Percentiles rank a stretch among this genome's conserved stretches.
Conservation (phyloP, 768 basidiomycete species). For the Termitomyces sp. region DNA sequence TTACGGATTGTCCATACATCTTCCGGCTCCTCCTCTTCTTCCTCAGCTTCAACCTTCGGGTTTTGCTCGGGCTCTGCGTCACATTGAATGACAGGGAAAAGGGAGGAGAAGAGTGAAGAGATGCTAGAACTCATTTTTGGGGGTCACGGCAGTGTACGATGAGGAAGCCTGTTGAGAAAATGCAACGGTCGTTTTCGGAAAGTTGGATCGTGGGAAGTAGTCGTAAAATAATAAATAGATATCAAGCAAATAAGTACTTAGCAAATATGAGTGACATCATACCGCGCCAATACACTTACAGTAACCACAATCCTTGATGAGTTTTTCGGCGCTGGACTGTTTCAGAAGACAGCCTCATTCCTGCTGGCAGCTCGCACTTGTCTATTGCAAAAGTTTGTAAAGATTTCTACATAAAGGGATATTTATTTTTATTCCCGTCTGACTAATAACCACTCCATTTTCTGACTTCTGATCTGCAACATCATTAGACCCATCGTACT, state of each 20-base stretch:
- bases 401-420: no score
- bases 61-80: slow-evolving; percentile 47
- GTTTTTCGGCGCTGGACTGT: no score
- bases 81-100: slow-evolving; percentile 40
- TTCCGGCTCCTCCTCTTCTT: slow-evolving; percentile 66
- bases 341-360: no score
- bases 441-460: background rate
- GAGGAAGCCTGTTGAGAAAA: slow-evolving; percentile 1
- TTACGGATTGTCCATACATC: slow-evolving; percentile 68
- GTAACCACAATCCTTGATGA: no score
- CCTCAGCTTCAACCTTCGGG: slow-evolving; percentile 47
- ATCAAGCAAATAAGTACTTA: background rate
- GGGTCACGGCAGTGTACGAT: background rate
- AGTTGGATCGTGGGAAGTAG: slow-evolving; percentile 9
- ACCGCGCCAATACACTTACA: no score
- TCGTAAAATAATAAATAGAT: background rate
- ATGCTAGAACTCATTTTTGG: slow-evolving; percentile 34
- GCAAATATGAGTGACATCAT: background rate
- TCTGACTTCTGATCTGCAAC: no score
- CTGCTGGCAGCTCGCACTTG: no score
- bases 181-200: slow-evolving; percentile 13
- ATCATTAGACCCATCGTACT: no score
- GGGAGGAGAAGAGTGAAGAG: slow-evolving; percentile 42
- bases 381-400: background rate
- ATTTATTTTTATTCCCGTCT: background rate